Evolutionary conservation across 2,329 filamentous ascomycete genomes (phyloP), one percentile per base, ranked within the genome.

Genomic region (Aspergillus texensis): DNA sequence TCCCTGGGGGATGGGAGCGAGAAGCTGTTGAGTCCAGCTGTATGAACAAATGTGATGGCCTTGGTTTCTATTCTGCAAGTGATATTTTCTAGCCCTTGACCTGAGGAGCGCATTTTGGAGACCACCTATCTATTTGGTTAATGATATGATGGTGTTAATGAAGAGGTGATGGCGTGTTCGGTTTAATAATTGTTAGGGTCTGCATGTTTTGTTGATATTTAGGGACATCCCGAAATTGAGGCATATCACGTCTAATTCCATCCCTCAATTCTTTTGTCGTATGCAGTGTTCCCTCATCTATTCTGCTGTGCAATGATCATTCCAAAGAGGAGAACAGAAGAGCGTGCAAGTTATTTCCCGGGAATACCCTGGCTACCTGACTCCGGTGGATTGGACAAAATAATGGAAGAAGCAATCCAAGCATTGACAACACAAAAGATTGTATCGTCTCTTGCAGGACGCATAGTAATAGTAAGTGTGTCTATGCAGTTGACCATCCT

Each of bases 1-100:
- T 71, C 71, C 55, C 57, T 76, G 60, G 72, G 72, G 11, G 75
- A 74, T 56, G 74, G 74, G 9, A 65, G 60, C 26, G 71, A 71
- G 56, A 67, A 72, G 19, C 59, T 77, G 26, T 57, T 72, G 34
- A 34, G 8, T 14, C 21, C 61, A 39, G n/a, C 39, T 19, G 53
- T 34, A 34, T 62, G 36, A 58, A 26, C 34, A 19, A 26, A 16
- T 39, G 19, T 32, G 21, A 54, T 21, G 11, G n/a, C 11, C 26
- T 36, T 55, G 34, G 52, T 55, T 24, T 19, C 12, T 55, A 12
- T 21, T 39, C 32, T 39, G 52, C 21, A 19, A 11, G 19, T 34
- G 19, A 21, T 19, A 28, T 1, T 34, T 30, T 34, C 50, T 30
- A 53, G 50, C 50, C 34, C 16, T 26, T 34, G 30, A 11, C 52